Base-by-base conservation (phyloP, 345 rosid species). In the Sonneratia caseolaris region DNA sequence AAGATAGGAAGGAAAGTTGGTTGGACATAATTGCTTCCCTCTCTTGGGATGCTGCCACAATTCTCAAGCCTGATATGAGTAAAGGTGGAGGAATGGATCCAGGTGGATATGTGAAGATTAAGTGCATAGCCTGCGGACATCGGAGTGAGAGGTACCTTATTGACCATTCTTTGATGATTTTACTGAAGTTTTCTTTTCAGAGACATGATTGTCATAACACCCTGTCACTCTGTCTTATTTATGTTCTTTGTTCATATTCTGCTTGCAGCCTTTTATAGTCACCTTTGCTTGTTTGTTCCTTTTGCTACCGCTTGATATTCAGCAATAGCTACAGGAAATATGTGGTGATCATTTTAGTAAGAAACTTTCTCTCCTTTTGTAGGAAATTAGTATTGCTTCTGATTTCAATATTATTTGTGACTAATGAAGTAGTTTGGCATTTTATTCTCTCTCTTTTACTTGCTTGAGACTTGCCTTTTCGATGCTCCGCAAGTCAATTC, bases 51-150 rank as follows among this genome's bases (percentile, higher is more conserved):
- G 99, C 92, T 76, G 98, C 99, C 61, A 81, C 96, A 62, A 86
- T 90, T 73, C 85, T 95, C 42, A 95, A 85, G 82, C 99, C 99
- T 73, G 99, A 95, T 86, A 92, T 82, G 71, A 92, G 97, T 78
- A 85, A 78, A 77, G 82, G 97, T 73, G 97, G 97, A 81, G 97
- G 93, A 78, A 95, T 95, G 97, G 99, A 92, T 82, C 99, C 99
- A 24, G 99, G 97, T 81, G 92, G 91, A 70, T 92, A 92, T 77
- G 99, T 92, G 77, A 92, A 95, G 84, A 91, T 95, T 67, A 95
- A 95, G 81, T 90, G 97, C 82, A 82, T 95, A 74, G 96, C 99
- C 59, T 86, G 87, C 76, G 99, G 98, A 69, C 76, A 76, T 66
- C 91, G 90, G 45, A 78, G 81, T 80, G 96, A 92, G 81, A 95